A percentile compares a stretch with the other conserved stretches of the same genome.
Conservation (phyloP, 768 basidiomycete species). For the Mycena crocata region DNA sequence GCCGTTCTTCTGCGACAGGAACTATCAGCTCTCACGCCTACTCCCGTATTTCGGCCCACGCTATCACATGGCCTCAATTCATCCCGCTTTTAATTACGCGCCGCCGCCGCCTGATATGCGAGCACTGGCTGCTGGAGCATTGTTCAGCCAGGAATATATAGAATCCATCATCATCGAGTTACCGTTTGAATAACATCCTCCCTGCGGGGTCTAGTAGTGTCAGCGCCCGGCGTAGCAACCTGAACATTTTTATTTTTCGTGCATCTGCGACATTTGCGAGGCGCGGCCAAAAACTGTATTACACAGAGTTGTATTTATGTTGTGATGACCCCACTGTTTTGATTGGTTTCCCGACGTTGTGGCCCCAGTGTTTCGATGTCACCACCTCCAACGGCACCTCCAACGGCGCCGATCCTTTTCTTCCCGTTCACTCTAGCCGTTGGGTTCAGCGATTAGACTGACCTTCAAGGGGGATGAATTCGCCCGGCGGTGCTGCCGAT, state of each 20-base stretch:
- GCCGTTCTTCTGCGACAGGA: background rate
- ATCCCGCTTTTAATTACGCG: background rate
- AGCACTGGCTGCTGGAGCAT: too few species aligned
- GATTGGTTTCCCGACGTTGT: background rate
- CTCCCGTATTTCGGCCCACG: background rate
- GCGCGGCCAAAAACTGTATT: background rate
- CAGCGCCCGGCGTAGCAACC: background rate
- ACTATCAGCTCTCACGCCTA: background rate
- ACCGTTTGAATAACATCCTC: background rate
- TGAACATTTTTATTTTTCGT: background rate
- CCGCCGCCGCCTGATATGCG: background rate
- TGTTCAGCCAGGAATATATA: background rate
- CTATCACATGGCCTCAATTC: slow-evolving; percentile 1
- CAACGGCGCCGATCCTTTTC: too few species aligned
- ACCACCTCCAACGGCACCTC: too few species aligned
- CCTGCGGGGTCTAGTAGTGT: background rate
- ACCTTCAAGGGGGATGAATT: background rate
- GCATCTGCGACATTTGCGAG: background rate
- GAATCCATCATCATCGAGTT: background rate
- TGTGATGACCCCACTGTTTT: too few species aligned
- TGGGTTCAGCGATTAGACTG: background rate
- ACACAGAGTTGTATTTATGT: too few species aligned
- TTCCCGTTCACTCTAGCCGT: background rate
- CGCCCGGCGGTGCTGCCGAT: background rate
- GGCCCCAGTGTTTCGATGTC: too few species aligned